Base-by-base conservation (phyloP, 768 basidiomycete genomes). In the Auricularia heimuer region DNA sequence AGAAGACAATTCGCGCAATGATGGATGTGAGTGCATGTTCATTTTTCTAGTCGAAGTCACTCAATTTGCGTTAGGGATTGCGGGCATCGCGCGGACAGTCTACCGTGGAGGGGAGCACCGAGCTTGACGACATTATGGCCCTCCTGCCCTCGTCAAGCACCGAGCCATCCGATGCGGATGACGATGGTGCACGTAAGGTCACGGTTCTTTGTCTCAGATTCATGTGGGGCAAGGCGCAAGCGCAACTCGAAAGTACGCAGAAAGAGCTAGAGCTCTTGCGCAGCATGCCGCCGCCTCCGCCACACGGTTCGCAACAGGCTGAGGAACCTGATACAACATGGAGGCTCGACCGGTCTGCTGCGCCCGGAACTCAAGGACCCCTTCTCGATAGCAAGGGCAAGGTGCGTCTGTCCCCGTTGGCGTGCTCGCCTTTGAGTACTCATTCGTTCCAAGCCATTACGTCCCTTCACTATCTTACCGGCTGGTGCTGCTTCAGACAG, bases 391-490 rank as follows among this genome's bases (percentile, higher is more conserved):
- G 84, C 3, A 78, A 77, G 61, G 94, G 94, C 47, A 92, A 85
- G 80, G 94, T 94, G 62, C 47, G 78, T 65, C 33, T 33, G 44
- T 36, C 37, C 11, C n/a, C 11, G 10, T 33, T 44, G 8, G 12
- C 21, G 44, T 61, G 21, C 54, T 35, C 29, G 4, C 42, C 24
- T 34, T 24, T 54, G 65, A 14, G 21, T 34, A 42, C 65, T 61
- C 58, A 42, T 47, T 62, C 71, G 45, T 71, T 67, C 63, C 47
- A 21, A 97, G 91, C 92, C 93, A 14, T 78, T 97, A 64, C 84
- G 89, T 42, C 93, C 96, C 16, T 98, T 99, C 74, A 95, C 91
- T 0, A 94, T 99, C 66, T 79, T 98, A 14, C 92, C 95, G 0
- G 83, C 89, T 2, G 81, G 83, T 37, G 76, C 81, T 54, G 73